A percentile compares a stretch with the other conserved stretches of the same genome.
These are phyloP conservation scores for Serendipita sp. DNA, from an alignment of 768 basidiomycete species.

Conservation along the genomic window DNA sequence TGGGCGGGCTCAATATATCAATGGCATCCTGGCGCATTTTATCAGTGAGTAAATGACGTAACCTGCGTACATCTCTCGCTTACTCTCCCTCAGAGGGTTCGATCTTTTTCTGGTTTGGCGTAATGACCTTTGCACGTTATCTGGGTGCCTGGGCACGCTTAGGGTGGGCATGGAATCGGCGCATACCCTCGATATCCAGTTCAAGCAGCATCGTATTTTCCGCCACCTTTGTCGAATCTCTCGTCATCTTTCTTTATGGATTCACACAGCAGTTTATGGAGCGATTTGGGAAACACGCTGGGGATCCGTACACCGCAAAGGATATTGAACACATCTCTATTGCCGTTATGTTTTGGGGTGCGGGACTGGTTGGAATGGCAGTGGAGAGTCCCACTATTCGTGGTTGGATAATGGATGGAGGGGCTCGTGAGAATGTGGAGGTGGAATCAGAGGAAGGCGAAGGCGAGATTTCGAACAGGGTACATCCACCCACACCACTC, in stretches of 20 bases:
- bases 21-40: conserved; percentile 76
- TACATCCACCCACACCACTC: neutral
- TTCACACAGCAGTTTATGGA: conserved; percentile 95
- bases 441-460: neutral
- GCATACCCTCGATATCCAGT: conserved; percentile 24
- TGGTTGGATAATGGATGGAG: conserved; percentile 38
- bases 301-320: conserved; percentile 77
- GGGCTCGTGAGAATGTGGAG: conserved; percentile 6
- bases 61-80: neutral
- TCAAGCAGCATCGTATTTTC: conserved; percentile 29
- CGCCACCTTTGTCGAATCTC: conserved; percentile 65
- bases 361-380: conserved; percentile 75
- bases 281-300: conserved; percentile 67
- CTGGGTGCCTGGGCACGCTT: conserved; percentile 71
- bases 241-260: conserved; percentile 78
- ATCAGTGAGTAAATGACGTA: conserved; percentile 57
- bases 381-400: conserved; percentile 67
- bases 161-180: conserved; percentile 93
- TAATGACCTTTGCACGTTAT: conserved; percentile 86
- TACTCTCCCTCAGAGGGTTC: conserved; percentile 48
- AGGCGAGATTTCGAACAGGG: neutral
- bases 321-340: conserved; percentile 91
- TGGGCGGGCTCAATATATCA: conserved; percentile 62
- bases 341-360: conserved; percentile 94
- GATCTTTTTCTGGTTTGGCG: conserved; percentile 86